phyloP scores from a whole-genome alignment of 371 early-diverging fungal genomes.

The Ecytonucleospora hepatopenaei region DNA sequence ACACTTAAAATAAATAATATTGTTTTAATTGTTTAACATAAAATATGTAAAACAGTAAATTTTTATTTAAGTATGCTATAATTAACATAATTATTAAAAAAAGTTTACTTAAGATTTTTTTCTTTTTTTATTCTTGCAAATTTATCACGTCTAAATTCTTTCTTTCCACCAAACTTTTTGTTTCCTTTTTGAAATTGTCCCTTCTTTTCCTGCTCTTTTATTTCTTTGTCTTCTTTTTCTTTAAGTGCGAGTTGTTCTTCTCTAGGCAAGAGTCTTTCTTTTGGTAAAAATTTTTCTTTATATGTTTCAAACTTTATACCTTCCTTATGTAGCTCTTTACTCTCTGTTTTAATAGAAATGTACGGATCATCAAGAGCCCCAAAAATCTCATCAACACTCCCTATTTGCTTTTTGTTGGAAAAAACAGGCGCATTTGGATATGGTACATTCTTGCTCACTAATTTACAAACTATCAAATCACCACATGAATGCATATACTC shows the following conservation, averaged over 20 bases:
- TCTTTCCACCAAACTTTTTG: conserved; percentile 2
- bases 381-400: conserved; percentile 96
- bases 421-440: conserved; percentile 95
- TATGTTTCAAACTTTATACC: conserved; percentile 19
- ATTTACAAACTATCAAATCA: conserved; percentile 84
- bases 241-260: conserved; percentile 38
- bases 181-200: conserved; percentile 9
- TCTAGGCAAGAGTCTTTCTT: conserved; percentile 36
- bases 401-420: conserved; percentile 81
- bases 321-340: neutral
- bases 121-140: conserved; percentile 2
- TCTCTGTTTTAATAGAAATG: conserved; percentile 21
- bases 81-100: neutral
- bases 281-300: conserved; percentile 44
- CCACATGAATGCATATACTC: conserved; percentile 79
- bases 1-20: neutral
- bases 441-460: conserved; percentile 76
- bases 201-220: neutral
- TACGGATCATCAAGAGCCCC: conserved; percentile 83
- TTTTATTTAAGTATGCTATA: neutral
- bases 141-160: conserved; percentile 6
- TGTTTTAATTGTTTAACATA: neutral
- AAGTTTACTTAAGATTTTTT: neutral
- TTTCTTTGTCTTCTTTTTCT: conserved; percentile 25
- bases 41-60: neutral